Base-by-base conservation (phyloP, 208 protist species). In the Leishmania arabica region DNA sequence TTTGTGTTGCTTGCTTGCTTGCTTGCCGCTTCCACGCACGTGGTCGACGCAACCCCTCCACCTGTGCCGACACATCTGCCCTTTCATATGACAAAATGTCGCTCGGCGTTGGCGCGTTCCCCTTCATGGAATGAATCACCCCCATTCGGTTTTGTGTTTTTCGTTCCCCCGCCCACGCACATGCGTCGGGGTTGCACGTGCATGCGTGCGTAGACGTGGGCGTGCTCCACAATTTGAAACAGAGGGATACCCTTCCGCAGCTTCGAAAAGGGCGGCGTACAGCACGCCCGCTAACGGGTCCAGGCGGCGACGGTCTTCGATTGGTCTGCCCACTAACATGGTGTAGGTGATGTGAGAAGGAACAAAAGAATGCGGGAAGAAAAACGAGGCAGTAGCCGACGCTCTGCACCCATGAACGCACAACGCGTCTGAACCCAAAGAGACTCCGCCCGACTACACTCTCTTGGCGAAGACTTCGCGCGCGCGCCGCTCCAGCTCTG, bases 401-500 rank as follows among this genome's bases (percentile, higher is more conserved):
- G 19, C 21, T 34, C 31, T 9, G 17, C 17, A 51, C 4, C 8
- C 21, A 19, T 72, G 17, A n/a, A 42, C 31, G 66, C 15, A n/a
- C 37, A 9, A 31, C 13, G 40, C 5, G 9, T n/a, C 40, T 24
- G 42, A 72, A 34, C 21, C 9, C 6, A 17, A 15, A 53, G 37
- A 53, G 11, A 21, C 42, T 24, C 40, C 21, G 15, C 40, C 27
- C 24, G 27, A 34, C 24, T 72, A 72, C 24, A 21, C 68, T 3
- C 21, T 68, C 70, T 80, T 89, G 9, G 60, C 42, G 34, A 87
- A 82, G 2, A 84, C 21, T 64, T 87, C 86, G 9, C 88, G 82
- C 31, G 83, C 86, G 8, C 75, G 85, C 2, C 79, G 86, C 84
- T 89, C 88, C 75, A 86, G 31, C 62, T 89, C 85, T 24, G 49